phyloP scores from a whole-genome alignment of 345 rosid species.

The Fremontodendron californicum region DNA sequence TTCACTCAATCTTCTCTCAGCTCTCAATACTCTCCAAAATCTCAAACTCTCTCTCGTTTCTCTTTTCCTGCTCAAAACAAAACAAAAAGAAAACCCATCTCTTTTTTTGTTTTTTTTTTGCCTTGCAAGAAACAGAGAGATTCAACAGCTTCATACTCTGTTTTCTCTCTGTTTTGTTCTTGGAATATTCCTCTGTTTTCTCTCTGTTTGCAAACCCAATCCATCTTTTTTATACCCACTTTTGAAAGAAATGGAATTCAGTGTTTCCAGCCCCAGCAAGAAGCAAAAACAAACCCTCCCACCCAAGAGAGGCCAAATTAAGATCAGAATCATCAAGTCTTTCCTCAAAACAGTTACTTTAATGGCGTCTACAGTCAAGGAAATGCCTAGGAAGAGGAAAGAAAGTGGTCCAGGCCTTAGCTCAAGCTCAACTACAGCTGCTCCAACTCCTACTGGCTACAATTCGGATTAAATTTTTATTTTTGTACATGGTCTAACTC shows the following conservation, averaged over 20 bases:
- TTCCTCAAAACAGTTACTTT: neutral
- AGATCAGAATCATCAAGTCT: neutral
- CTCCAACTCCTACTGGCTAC: constrained; percentile 1
- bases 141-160: neutral
- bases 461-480: neutral
- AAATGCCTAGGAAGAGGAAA: neutral
- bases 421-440: neutral
- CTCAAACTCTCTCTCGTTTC: neutral
- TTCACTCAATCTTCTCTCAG: neutral
- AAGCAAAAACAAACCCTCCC: neutral
- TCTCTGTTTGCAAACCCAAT: neutral
- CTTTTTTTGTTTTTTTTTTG: neutral
- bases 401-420: neutral
- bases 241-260: neutral
- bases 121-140: neutral
- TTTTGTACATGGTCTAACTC: neutral
- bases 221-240: neutral
- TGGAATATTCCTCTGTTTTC: neutral
- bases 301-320: neutral
- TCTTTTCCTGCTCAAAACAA: neutral
- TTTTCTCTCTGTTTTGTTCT: neutral
- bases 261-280: neutral
- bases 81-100: neutral
- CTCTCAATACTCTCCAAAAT: neutral
- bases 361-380: neutral